phyloP scores from a whole-genome alignment of 2,329 filamentous ascomycete genomes.

The Pyrenophora tritici-repentis region DNA sequence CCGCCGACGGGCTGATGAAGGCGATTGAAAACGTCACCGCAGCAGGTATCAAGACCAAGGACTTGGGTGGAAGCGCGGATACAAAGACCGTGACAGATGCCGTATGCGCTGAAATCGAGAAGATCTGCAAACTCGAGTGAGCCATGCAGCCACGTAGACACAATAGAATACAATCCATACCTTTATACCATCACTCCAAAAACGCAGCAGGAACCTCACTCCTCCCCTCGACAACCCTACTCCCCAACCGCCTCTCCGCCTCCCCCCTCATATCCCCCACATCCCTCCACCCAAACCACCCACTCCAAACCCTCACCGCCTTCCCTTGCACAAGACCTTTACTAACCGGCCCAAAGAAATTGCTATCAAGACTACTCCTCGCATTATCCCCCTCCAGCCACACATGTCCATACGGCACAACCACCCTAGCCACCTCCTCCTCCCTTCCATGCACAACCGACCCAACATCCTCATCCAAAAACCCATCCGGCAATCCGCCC shows the following conservation, averaged over 20 bases:
- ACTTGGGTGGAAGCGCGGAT: slow-evolving; percentile 62
- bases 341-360: slow-evolving; percentile 85
- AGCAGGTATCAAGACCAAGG: slow-evolving; percentile 59
- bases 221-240: slow-evolving; percentile 47
- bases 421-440: slow-evolving; percentile 47
- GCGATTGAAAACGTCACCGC: slow-evolving; percentile 66
- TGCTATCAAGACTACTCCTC: slow-evolving; percentile 77
- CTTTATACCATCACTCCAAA: slow-evolving; percentile 27
- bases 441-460: slow-evolving; percentile 15
- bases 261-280: slow-evolving; percentile 59
- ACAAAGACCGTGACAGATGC: slow-evolving; percentile 65
- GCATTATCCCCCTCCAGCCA: slow-evolving; percentile 94
- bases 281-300: slow-evolving; percentile 54
- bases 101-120: slow-evolving; percentile 58
- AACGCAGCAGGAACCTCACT: slow-evolving; percentile 28
- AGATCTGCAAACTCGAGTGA: slow-evolving; percentile 38
- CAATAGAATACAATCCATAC: not conserved
- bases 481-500: slow-evolving; percentile 36
- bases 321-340: slow-evolving; percentile 75
- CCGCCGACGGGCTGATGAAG: slow-evolving; percentile 62
- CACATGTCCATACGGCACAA: slow-evolving; percentile 81
- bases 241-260: slow-evolving; percentile 48
- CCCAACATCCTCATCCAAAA: slow-evolving; percentile 26
- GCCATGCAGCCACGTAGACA: not conserved
- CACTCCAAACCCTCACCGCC: slow-evolving; percentile 71